Evolutionary conservation across 345 rosid species (phyloP), one percentile per base, ranked within the genome.

Genomic region (Triadica sebifera): DNA sequence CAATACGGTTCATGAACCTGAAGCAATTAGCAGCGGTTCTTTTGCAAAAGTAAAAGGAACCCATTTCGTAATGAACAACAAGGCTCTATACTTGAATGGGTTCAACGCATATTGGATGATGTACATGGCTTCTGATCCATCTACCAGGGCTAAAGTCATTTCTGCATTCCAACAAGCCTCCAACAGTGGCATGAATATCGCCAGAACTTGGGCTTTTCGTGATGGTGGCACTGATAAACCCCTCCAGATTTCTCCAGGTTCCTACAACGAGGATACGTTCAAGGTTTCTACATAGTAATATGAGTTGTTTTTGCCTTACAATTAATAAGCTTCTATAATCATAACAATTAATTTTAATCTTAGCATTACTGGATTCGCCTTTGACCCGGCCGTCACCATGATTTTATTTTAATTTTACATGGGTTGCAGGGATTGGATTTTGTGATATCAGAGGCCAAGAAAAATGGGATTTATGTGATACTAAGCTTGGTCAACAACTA

Each of bases 81-180:
- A 81, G 69, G 81, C 79, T 12, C 8, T 88, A 15, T 90, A 85
- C 80, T 63, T 86, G 65, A 91, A 93, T 58, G 98, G 98, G 12
- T 93, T 93, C 82, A 89, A 93, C 72, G 91, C 93, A 17, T 93
- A 91, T 61, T 93, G 96, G 97, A 78, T 91, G 89, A 81, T 91
- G 96, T 75, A 77, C 68, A 61, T 74, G 55, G 92, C 92, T 6
- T 77, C 90, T 25, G 91, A 90, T 71, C 83, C 76, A 12, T 88
- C 88, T 56, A 75, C 86, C 1, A 87, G 81, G 67, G 70, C n/a
- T 58, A 88, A 91, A 63, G 93, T 93, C 65, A 74, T 88, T 4
- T 72, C 76, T 49, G 79, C 85, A 0, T 78, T 90, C 61, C 83
- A 73, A 43, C 86, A 87, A 79, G 95, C 95, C 41, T 77, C 87